Percentiles rank a stretch among this genome's conserved stretches.
phyloP scores from a whole-genome alignment of 176 grass and related monocot genomes.

The Hyparrhenia diplandra region DNA sequence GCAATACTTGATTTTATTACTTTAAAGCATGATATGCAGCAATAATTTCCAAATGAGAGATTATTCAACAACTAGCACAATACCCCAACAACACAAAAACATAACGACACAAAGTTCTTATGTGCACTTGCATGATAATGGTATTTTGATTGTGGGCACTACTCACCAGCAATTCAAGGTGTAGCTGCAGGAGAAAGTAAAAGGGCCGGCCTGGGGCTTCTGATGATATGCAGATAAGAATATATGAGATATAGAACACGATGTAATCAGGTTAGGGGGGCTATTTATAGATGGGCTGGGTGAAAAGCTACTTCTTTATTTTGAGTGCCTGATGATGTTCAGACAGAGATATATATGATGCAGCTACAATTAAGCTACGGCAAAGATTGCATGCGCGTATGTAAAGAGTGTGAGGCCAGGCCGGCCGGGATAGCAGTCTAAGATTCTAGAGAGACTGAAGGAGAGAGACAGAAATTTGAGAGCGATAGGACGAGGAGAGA shows the following conservation, averaged over 20 bases:
- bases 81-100: no score
- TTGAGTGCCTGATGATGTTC: no score
- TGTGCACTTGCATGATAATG: no score
- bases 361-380: not conserved
- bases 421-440: not conserved
- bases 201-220: not conserved
- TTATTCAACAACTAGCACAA: no score
- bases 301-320: no score
- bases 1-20: no score
- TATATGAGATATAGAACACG: not conserved
- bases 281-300: no score
- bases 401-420: not conserved
- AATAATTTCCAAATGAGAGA: no score
- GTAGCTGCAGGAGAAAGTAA: no score
- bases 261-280: no score
- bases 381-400: not conserved
- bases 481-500: not conserved
- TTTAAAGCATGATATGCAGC: no score
- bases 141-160: not conserved
- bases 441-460: not conserved
- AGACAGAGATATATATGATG: not conserved
- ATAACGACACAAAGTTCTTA: no score
- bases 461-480: not conserved
- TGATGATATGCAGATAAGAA: not conserved
- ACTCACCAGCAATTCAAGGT: not conserved